Percentiles rank a stretch among this genome's conserved stretches.
phyloP scores from a whole-genome alignment of 2,329 filamentous ascomycete species.

The Fusarium vanettenii region DNA sequence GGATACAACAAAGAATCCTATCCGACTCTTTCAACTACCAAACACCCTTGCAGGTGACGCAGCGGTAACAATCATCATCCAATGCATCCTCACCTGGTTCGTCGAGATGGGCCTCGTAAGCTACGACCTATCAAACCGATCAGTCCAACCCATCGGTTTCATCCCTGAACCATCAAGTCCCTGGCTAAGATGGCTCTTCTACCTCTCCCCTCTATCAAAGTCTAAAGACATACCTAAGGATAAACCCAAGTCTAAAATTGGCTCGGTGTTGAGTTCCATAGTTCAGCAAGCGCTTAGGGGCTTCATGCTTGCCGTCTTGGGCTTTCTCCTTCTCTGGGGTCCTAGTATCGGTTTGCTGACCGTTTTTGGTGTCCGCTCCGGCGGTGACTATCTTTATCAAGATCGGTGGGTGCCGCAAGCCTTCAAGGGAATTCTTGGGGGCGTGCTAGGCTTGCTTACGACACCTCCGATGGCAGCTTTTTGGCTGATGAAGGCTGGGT shows the following conservation, averaged over 20 bases:
- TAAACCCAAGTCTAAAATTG: neutral
- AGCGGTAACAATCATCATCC: constrained; percentile 62
- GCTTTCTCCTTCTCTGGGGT: constrained; percentile 59
- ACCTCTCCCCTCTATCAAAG: neutral
- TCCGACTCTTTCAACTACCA: constrained; percentile 62
- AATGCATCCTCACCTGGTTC: constrained; percentile 64
- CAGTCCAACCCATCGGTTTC: constrained; percentile 61
- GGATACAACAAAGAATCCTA: constrained; percentile 49
- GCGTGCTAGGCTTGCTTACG: constrained; percentile 57
- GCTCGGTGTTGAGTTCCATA: constrained; percentile 24
- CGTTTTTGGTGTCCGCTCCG: constrained; percentile 49
- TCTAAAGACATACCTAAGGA: neutral
- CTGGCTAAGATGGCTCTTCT: constrained; percentile 54
- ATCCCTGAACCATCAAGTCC: constrained; percentile 49
- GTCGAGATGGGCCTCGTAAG: constrained; percentile 61
- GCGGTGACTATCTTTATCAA: constrained; percentile 58
- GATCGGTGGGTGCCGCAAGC: constrained; percentile 59
- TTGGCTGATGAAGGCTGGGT: constrained; percentile 63
- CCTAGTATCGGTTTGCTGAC: constrained; percentile 57
- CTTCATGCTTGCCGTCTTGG: constrained; percentile 45
- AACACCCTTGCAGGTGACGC: constrained; percentile 63
- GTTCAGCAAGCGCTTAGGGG: constrained; percentile 45
- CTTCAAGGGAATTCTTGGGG: constrained; percentile 63
- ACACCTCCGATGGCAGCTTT: constrained; percentile 61
- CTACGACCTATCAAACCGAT: constrained; percentile 57